phyloP scores from a whole-genome alignment of 345 rosid species.

The Anacardium occidentale region DNA sequence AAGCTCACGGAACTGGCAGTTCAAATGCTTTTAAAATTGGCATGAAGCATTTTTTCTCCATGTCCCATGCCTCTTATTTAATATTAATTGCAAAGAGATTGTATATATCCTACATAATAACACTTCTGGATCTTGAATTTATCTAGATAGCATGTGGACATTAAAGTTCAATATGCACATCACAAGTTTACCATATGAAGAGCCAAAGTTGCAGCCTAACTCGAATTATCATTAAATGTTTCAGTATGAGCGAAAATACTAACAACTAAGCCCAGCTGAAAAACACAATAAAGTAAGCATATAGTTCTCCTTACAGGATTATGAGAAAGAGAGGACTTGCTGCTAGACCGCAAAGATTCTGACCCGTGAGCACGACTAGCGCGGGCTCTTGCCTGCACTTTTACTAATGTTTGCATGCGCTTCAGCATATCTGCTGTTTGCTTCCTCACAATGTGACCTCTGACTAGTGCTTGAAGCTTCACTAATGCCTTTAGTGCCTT shows the following conservation, averaged over 20 bases:
- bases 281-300: background rate
- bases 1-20: background rate
- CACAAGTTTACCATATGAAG: background rate
- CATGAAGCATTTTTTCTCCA: background rate
- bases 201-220: background rate
- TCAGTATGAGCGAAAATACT: background rate
- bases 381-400: conserved; percentile 74
- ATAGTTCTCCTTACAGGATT: conserved; percentile 39
- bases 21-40: background rate
- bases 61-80: background rate
- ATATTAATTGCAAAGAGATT: background rate
- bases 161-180: conserved; percentile 1
- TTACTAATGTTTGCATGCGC: conserved; percentile 80
- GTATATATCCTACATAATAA: conserved; percentile 1
- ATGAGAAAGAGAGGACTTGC: conserved; percentile 50
- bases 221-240: background rate
- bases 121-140: background rate
- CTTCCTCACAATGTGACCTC: conserved; percentile 91
- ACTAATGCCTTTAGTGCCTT: conserved; percentile 89
- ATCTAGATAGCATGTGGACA: conserved; percentile 16
- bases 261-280: background rate
- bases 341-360: conserved; percentile 49
- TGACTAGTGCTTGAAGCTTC: conserved; percentile 91
- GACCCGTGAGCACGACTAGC: conserved; percentile 52
- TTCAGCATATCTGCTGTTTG: conserved; percentile 77